phyloP scores from a whole-genome alignment of 192 early-diverging fungal genomes.

The Dispira simplex region DNA sequence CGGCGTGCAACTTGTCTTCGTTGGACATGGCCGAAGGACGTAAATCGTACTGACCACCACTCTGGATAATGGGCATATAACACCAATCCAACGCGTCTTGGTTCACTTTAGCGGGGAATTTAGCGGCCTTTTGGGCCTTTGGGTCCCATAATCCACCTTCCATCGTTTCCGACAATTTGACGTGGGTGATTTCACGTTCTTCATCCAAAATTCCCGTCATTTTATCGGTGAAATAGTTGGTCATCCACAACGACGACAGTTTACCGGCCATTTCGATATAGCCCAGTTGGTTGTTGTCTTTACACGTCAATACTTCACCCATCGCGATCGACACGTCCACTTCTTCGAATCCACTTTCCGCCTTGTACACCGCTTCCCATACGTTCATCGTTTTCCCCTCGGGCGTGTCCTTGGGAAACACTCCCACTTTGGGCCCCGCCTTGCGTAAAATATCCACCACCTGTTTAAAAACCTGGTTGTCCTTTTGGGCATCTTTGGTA shows the following conservation, averaged over 20 bases:
- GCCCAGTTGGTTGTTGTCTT: slow-evolving; percentile 81
- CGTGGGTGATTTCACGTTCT: slow-evolving; percentile 74
- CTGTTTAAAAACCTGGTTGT: slow-evolving; percentile 43
- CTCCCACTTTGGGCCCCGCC: slow-evolving; percentile 42
- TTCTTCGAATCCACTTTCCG: slow-evolving; percentile 31
- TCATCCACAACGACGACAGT: slow-evolving; percentile 59
- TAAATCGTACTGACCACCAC: slow-evolving; percentile 87
- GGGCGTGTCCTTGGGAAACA: slow-evolving; percentile 59
- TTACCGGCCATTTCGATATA: slow-evolving; percentile 55
- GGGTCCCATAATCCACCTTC: slow-evolving; percentile 56
- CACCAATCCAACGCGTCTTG: slow-evolving; percentile 73
- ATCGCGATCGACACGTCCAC: slow-evolving; percentile 60
- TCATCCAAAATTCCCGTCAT: slow-evolving; percentile 80
- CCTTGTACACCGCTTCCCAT: slow-evolving; percentile 51
- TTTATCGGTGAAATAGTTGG: slow-evolving; percentile 71
- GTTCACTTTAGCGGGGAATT: slow-evolving; percentile 53
- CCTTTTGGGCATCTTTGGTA: slow-evolving; percentile 59
- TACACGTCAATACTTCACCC: slow-evolving; percentile 56
- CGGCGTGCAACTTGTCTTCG: slow-evolving; percentile 59
- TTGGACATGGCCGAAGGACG: slow-evolving; percentile 62
- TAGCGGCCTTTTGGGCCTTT: slow-evolving; percentile 43
- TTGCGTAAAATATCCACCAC: slow-evolving; percentile 30
- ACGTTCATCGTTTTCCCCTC: slow-evolving; percentile 61
- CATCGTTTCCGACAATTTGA: slow-evolving; percentile 53
- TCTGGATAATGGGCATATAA: slow-evolving; percentile 88